Conservation (phyloP, 192 early-diverging fungal species). For the Mortierella alpina region DNA sequence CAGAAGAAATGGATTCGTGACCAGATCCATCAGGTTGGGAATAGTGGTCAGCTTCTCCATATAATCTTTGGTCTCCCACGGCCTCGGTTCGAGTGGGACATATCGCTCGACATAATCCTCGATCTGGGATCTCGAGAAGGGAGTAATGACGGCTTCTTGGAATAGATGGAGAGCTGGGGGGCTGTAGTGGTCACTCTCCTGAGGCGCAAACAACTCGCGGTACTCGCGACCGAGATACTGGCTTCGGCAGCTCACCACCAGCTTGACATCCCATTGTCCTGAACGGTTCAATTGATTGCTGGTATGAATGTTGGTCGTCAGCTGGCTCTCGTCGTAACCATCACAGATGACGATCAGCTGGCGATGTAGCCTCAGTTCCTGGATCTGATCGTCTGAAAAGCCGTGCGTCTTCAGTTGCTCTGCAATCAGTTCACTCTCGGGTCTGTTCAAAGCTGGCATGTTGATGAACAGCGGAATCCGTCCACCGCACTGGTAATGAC, state of each 20-base stretch:
- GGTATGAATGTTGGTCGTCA: not conserved
- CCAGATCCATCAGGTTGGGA: not conserved
- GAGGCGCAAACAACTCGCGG: not conserved
- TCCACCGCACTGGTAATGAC: not conserved
- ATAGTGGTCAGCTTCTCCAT: not conserved
- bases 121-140: slow-evolving; percentile 3
- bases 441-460: not conserved
- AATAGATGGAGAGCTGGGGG: not conserved
- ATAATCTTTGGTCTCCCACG: not conserved
- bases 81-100: not conserved
- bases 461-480: not conserved
- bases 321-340: not conserved
- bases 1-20: slow-evolving; percentile 3
- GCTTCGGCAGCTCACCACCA: slow-evolving; percentile 5
- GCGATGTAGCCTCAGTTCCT: not conserved
- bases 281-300: not conserved
- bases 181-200: not conserved
- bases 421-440: not conserved
- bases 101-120: slow-evolving; percentile 1
- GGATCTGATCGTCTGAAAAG: not conserved
- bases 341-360: not conserved
- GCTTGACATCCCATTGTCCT: slow-evolving; percentile 1
- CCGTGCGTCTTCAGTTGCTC: not conserved
- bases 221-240: not conserved
- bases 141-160: slow-evolving; percentile 2